Base-by-base conservation (phyloP, 2,329 filamentous ascomycete genomes). In the Kalmusia sp. region DNA sequence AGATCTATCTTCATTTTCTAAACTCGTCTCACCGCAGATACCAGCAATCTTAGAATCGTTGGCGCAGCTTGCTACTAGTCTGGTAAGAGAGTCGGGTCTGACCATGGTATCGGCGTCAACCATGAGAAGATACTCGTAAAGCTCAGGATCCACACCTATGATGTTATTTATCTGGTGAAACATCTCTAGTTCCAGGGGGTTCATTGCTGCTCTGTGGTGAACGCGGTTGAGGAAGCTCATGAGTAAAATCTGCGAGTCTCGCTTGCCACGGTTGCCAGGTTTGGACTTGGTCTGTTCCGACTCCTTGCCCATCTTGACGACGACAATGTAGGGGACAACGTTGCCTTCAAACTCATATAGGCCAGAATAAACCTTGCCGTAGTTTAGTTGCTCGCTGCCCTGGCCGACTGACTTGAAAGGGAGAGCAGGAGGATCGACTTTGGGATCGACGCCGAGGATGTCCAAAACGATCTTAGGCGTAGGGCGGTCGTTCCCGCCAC, bases 161-260 rank as follows among this genome's bases (percentile, higher is more conserved):
- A 99, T 91, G 73, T 99, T 99, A 83, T 97, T 96, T 80, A 99
- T 92, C 74, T 99, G 95, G 71, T 99, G 95, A 81, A 97, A 98
- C 83, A 98, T 96, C 75, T 99, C 95, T 39, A 99, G 80, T 73
- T 99, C 95, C 11, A 99, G 86, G 14, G 95, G 95, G 58, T 89
- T 95, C 95, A 99, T 99, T 1, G 93, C 89, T 2, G 90, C 82
- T 58, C 93, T 90, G 76, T 98, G 91, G 73, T 99, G 95, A 39
- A 99, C 95, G 55, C 93, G 91, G 78, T 99, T 99, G 65, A 99
- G 85, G 84, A 99, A 99, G 78, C 90, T 93, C 88, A 99, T 93
- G 44, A 98, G 82, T 60, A 98, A 77, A 67, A 99, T 92, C 76
- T 99, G 95, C 28, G 93, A 96, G 76, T 99, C 95, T 82, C 95